Percentiles rank a stretch among this genome's conserved stretches.
Evolutionary conservation across 495 filamentous ascomycete species (phyloP).

Genomic region (Daldinia loculata): DNA sequence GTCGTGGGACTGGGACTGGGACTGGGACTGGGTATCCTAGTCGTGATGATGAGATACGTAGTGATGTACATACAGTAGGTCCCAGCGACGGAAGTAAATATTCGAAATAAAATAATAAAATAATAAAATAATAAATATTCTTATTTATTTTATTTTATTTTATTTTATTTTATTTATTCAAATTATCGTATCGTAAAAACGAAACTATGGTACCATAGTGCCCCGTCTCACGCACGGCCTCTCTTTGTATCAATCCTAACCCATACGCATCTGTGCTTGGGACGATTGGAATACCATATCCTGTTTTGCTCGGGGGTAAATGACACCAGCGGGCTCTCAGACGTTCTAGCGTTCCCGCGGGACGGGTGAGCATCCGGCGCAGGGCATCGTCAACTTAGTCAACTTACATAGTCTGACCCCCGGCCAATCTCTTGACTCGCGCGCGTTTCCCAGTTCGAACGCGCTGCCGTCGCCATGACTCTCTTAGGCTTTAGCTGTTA

Average conservation of each 20-base stretch:
- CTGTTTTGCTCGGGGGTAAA: conserved; percentile 13
- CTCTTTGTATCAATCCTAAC: conserved; percentile 21
- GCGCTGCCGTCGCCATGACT: conserved; percentile 14
- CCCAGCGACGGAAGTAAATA: background rate
- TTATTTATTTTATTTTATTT: background rate
- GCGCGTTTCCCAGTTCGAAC: conserved; percentile 26
- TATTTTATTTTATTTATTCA: background rate
- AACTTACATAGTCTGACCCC: background rate
- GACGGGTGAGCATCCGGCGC: conserved; percentile 36
- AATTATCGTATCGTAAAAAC: background rate
- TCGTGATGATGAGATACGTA: background rate
- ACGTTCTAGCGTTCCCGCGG: conserved; percentile 25
- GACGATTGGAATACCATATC: conserved; percentile 27
- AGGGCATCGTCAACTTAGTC: conserved; percentile 21
- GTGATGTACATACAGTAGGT: background rate
- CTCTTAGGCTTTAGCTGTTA: background rate
- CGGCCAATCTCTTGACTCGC: conserved; percentile 23
- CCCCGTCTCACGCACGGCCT: conserved; percentile 34
- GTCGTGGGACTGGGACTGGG: background rate
- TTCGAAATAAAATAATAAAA: background rate
- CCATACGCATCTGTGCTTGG: conserved; percentile 21
- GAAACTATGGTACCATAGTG: conserved; percentile 17
- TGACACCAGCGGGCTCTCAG: conserved; percentile 31
- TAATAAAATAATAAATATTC: background rate
- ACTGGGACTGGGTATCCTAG: background rate